Conservation (phyloP, 495 filamentous ascomycete species). For the Hypoxylon crocopeplum region DNA sequence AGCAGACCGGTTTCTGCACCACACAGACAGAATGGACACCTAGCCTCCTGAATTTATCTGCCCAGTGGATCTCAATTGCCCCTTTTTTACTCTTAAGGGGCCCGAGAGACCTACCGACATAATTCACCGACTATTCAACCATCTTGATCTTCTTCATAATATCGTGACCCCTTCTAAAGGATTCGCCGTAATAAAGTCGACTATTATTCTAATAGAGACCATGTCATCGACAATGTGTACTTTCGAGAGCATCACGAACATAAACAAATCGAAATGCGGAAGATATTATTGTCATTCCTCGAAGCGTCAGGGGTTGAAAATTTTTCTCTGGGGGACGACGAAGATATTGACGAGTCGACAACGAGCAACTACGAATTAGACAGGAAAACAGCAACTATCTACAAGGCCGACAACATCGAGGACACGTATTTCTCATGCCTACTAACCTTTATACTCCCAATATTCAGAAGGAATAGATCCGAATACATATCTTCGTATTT, state of each 20-base stretch:
- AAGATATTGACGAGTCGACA: neutral
- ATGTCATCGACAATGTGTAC: neutral
- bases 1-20: conserved; percentile 19
- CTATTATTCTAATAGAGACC: neutral
- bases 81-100: conserved; percentile 13
- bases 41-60: conserved; percentile 26
- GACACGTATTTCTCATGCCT: too few species aligned
- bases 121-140: neutral
- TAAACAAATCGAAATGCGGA: neutral
- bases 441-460: too few species aligned
- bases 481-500: too few species aligned
- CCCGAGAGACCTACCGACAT: neutral
- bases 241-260: too few species aligned
- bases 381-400: neutral
- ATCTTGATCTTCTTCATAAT: neutral
- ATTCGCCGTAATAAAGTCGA: neutral
- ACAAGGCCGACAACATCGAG: neutral
- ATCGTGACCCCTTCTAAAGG: neutral
- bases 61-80: conserved; percentile 28
- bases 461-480: too few species aligned
- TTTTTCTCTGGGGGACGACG: neutral
- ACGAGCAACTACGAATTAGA: neutral
- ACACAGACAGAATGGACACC: conserved; percentile 35
- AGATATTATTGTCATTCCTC: neutral
- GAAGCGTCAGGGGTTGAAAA: neutral